Evolutionary conservation across 108 stramenopile genomes (phyloP).

Genomic region (Skeletonema marinoi): DNA sequence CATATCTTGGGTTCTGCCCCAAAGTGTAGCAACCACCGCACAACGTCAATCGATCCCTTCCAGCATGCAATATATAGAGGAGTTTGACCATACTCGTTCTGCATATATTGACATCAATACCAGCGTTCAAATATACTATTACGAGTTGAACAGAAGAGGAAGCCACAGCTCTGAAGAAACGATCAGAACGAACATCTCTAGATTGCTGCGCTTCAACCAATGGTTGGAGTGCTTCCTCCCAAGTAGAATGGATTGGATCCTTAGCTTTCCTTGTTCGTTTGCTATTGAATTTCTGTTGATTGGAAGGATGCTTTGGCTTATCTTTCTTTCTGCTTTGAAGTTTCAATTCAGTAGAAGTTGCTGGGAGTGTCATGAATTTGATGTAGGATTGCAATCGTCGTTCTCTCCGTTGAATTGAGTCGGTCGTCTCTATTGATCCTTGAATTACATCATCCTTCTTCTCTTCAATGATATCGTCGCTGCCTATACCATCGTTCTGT

Average conservation of each 20-base stretch:
- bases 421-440: constrained; percentile 7
- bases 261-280: constrained; percentile 35
- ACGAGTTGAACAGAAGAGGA: constrained; percentile 55
- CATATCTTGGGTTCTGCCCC: constrained; percentile 55
- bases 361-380: constrained; percentile 54
- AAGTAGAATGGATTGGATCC: constrained; percentile 48
- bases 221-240: constrained; percentile 58
- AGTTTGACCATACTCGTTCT: constrained; percentile 80
- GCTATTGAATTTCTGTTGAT: constrained; percentile 39
- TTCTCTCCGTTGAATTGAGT: constrained; percentile 3
- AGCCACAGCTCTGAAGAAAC: constrained; percentile 66
- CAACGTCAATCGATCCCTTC: constrained; percentile 52
- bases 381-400: constrained; percentile 45
- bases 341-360: constrained; percentile 53
- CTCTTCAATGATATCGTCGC: neutral
- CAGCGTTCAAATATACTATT: constrained; percentile 58
- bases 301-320: neutral
- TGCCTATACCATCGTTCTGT: neutral
- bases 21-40: constrained; percentile 54
- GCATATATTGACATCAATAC: constrained; percentile 65
- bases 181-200: constrained; percentile 73
- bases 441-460: constrained; percentile 8
- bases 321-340: neutral
- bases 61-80: constrained; percentile 76
- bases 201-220: constrained; percentile 52